Base-by-base conservation (phyloP, 495 filamentous ascomycete genomes). In the Lasiosphaeris hirsuta region DNA sequence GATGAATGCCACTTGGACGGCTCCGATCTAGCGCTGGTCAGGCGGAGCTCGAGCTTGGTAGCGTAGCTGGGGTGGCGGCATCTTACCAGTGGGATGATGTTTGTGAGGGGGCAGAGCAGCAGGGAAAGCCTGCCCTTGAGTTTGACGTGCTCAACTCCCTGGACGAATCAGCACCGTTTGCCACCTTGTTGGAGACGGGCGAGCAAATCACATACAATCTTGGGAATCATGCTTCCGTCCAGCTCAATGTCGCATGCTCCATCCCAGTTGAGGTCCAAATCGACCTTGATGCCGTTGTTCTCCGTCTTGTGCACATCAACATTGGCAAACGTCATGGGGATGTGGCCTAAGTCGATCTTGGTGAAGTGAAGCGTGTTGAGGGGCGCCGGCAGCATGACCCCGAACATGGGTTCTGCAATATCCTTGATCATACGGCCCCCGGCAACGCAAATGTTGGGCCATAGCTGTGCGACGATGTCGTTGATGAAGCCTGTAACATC, bases 1-100 rank as follows among this genome's bases (percentile, higher is more conserved):
- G 64, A 78, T 70, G 63, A 78, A 78, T 53, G 73, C 56, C 0
- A 76, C 63, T 61, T 78, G 75, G 6, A 65, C 67, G 4, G 75
- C 75, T 23, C 75, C 75, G 51, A 76, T 72, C 74, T 77, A 50
- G 0, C 34, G 13, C 23, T 30, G 23, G 23, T 30, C 5, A 30
- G 23, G 23, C 23, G 2, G 23, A 30, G 23, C 23, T 30, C 4
- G 39, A 41, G n/a, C 13, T 54, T 30, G 43, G 43, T 7, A 44
- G n/a, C 51, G 1, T 4, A 7, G 23, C 15, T 19, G 15, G 2
- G 2, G 0, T 30, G 38, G 15, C 9, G 1, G 4, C 2, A 0
- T 48, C 60, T 34, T 64, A 77, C 73, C 56, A 75, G 58, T 4
- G 75, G 75, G 19, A 78, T 66, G 47, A 72, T 54, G 45, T 74